Percentiles rank a stretch among this genome's conserved stretches.
Evolutionary conservation across 2,329 filamentous ascomycete genomes (phyloP).

Genomic region (Monilinia polystroma): DNA sequence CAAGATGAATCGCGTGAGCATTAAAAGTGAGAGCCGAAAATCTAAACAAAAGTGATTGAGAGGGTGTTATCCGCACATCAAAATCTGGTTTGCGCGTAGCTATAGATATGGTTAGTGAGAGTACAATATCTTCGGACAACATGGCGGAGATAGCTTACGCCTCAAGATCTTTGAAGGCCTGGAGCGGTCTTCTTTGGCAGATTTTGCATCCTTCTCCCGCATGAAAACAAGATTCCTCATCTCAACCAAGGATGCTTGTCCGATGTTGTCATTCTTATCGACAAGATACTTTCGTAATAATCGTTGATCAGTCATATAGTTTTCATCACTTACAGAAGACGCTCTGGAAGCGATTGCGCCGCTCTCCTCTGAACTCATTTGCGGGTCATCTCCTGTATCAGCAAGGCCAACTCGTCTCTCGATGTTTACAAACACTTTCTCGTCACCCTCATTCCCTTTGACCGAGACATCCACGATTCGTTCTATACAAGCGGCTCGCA

Average conservation of each 20-base stretch:
- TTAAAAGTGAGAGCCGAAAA: slow-evolving; percentile 93
- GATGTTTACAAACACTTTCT: slow-evolving; percentile 39
- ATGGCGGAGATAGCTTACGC: slow-evolving; percentile 31
- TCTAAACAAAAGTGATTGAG: slow-evolving; percentile 73
- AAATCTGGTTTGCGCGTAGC: slow-evolving; percentile 47
- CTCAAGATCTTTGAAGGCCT: slow-evolving; percentile 32
- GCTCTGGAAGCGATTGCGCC: background rate
- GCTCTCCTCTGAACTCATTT: slow-evolving; percentile 28
- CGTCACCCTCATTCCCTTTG: slow-evolving; percentile 33
- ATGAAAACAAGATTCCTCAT: slow-evolving; percentile 64
- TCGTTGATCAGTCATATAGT: slow-evolving; percentile 12
- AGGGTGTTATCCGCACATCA: slow-evolving; percentile 61
- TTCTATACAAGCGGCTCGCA: slow-evolving; percentile 47
- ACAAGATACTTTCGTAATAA: slow-evolving; percentile 8
- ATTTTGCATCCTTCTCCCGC: slow-evolving; percentile 42
- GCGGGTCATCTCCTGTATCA: slow-evolving; percentile 31
- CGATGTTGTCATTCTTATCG: slow-evolving; percentile 8
- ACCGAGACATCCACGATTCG: slow-evolving; percentile 46
- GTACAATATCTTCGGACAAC: background rate
- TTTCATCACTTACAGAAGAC: background rate
- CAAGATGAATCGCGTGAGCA: slow-evolving; percentile 86
- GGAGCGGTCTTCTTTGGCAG: slow-evolving; percentile 26
- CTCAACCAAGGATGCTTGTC: slow-evolving; percentile 49
- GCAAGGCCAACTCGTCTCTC: slow-evolving; percentile 34
- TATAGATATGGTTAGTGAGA: slow-evolving; percentile 21